Evolutionary conservation across 1,284 basidiomycete genomes (phyloP).

Genomic region (Pascua guehoae): DNA sequence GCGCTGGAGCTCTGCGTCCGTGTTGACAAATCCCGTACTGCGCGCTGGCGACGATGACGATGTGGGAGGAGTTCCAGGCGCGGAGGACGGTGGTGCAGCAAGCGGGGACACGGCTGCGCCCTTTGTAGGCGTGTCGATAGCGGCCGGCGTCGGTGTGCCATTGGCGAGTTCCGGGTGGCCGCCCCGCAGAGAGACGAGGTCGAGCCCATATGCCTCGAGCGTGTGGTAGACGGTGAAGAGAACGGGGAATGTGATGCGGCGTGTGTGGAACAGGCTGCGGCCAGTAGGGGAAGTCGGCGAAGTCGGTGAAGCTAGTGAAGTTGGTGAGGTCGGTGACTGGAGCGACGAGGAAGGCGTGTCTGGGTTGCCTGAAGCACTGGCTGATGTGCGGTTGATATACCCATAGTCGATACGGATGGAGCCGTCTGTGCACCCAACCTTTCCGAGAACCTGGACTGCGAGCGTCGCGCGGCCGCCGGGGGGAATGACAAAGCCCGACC

Average conservation of each 20-base stretch:
- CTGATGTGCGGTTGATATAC: conserved; percentile 54
- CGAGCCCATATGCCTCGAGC: conserved; percentile 76
- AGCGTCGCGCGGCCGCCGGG: conserved; percentile 69
- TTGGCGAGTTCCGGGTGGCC: background rate
- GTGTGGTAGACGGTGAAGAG: conserved; percentile 90
- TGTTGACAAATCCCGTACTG: background rate
- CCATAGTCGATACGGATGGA: conserved; percentile 81
- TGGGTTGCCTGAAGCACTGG: conserved; percentile 30
- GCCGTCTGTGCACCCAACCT: conserved; percentile 78
- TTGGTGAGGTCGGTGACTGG: too few relatives aligned
- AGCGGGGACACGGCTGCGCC: too few relatives aligned
- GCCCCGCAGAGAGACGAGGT: conserved; percentile 57
- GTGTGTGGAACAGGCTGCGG: conserved; percentile 62
- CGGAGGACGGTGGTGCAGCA: too few relatives aligned
- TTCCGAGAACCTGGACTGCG: conserved; percentile 73
- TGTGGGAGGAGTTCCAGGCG: too few relatives aligned
- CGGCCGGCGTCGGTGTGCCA: background rate
- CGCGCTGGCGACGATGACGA: too few relatives aligned
- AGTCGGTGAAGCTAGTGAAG: too few relatives aligned
- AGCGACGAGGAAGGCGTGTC: background rate
- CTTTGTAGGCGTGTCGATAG: background rate
- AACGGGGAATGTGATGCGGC: conserved; percentile 77
- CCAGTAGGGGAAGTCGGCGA: too few relatives aligned
- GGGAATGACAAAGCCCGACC: conserved; percentile 54
- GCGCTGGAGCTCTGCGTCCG: conserved; percentile 21